These are phyloP conservation scores for Trifolium fragiferum DNA, from an alignment of 306 rosid genomes.

Conservation along the genomic window DNA sequence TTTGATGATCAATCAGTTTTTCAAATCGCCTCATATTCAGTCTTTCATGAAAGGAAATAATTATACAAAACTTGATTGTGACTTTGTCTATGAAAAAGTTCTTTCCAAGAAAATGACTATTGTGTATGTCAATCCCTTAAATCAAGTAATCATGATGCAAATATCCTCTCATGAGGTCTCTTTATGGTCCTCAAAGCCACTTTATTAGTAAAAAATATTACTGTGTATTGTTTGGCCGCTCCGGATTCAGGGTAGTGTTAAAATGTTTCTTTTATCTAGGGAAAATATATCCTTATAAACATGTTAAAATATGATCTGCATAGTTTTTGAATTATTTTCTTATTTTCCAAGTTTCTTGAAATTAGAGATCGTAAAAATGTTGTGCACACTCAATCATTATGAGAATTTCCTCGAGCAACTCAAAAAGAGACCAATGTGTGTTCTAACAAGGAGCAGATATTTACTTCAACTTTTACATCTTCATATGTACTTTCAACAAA, in stretches of 20 bases:
- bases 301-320: slow-evolving; percentile 6
- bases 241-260: not conserved
- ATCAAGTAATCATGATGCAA: slow-evolving; percentile 5
- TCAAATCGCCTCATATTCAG: slow-evolving; percentile 4
- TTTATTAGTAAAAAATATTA: not conserved
- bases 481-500: slow-evolving; percentile 15
- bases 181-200: not conserved
- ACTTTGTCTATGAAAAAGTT: not conserved
- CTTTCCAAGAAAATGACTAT: not conserved
- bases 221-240: not conserved
- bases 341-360: slow-evolving; percentile 18
- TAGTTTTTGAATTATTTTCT: slow-evolving; percentile 6
- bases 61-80: not conserved
- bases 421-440: not conserved
- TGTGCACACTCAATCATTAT: not conserved
- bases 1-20: slow-evolving; percentile 6
- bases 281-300: slow-evolving; percentile 12
- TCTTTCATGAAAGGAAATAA: slow-evolving; percentile 3
- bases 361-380: slow-evolving; percentile 22
- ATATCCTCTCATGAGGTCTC: not conserved
- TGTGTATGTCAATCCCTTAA: not conserved
- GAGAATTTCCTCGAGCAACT: slow-evolving; percentile 1
- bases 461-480: slow-evolving; percentile 18
- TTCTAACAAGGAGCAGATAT: slow-evolving; percentile 6
- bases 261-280: not conserved